Percentiles rank a stretch among this genome's conserved stretches.
Conservation (phyloP, 306 rosid genomes). For the Medicago lupulina region DNA sequence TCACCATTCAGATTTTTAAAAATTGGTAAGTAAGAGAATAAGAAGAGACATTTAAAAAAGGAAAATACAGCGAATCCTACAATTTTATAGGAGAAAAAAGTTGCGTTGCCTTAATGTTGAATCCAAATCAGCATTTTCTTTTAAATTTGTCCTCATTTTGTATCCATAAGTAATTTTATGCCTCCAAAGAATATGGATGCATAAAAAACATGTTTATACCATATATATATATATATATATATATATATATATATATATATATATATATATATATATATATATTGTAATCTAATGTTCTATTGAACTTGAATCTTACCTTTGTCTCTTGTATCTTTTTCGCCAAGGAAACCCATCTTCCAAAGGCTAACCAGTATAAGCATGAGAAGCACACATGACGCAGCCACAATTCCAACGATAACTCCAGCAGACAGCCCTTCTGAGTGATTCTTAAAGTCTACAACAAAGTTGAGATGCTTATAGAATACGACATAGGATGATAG, state of each 20-base stretch:
- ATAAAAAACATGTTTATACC: too few relatives aligned
- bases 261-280: too few relatives aligned
- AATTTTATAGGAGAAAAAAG: too few relatives aligned
- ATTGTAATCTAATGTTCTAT: too few relatives aligned
- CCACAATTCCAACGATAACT: slow-evolving; percentile 76
- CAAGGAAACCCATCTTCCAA: slow-evolving; percentile 56
- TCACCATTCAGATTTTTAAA: slow-evolving; percentile 11
- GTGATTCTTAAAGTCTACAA: slow-evolving; percentile 62
- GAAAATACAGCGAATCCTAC: neutral
- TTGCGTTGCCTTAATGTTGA: too few relatives aligned
- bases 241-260: too few relatives aligned
- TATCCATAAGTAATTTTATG: too few relatives aligned
- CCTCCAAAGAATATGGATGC: too few relatives aligned
- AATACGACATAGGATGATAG: neutral
- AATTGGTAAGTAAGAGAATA: neutral
- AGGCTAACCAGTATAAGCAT: slow-evolving; percentile 56
- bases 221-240: too few relatives aligned
- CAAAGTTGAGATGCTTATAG: slow-evolving; percentile 10
- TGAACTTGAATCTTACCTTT: slow-evolving; percentile 51
- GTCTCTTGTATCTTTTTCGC: slow-evolving; percentile 55
- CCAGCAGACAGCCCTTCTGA: slow-evolving; percentile 63
- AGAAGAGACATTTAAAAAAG: neutral
- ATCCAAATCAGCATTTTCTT: too few relatives aligned
- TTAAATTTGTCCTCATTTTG: neutral
- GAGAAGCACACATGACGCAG: slow-evolving; percentile 51